phyloP scores from a whole-genome alignment of 805 yeast genomes.

The Limtongia smithiae region DNA sequence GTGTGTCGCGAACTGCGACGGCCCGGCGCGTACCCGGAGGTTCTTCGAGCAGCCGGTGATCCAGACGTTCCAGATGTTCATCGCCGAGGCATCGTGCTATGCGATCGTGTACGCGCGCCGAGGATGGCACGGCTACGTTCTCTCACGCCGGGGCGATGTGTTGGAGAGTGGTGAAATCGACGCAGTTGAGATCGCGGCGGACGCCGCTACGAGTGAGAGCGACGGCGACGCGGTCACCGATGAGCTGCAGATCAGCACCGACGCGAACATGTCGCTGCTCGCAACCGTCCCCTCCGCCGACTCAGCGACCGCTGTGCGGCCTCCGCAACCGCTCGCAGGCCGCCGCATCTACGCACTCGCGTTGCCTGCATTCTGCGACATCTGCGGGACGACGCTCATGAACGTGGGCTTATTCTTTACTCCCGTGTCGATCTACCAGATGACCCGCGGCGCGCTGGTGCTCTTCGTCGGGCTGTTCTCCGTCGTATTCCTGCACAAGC shows the following conservation, averaged over 20 bases:
- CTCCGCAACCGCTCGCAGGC: too few species aligned
- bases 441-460: slow-evolving; percentile 78
- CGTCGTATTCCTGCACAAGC: slow-evolving; percentile 55
- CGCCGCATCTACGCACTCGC: slow-evolving; percentile 42
- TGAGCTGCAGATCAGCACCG: background rate
- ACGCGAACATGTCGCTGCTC: slow-evolving; percentile 11
- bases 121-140: slow-evolving; percentile 1
- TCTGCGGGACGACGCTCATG: slow-evolving; percentile 69
- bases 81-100: slow-evolving; percentile 61
- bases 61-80: slow-evolving; percentile 77
- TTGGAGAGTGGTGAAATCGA: background rate
- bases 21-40: slow-evolving; percentile 44
- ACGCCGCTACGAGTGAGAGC: background rate
- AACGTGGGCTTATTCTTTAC: slow-evolving; percentile 69
- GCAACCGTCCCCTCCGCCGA: slow-evolving; percentile 2
- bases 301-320: background rate
- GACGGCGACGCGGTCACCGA: slow-evolving; percentile 6
- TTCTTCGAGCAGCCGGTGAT: slow-evolving; percentile 73
- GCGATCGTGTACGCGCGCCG: slow-evolving; percentile 34
- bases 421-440: slow-evolving; percentile 78
- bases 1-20: slow-evolving; percentile 56
- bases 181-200: slow-evolving; percentile 5
- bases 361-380: slow-evolving; percentile 68
- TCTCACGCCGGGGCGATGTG: background rate
- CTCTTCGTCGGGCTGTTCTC: slow-evolving; percentile 72